phyloP scores from a whole-genome alignment of 495 filamentous ascomycete genomes.

The Talaromyces wortmannii region DNA sequence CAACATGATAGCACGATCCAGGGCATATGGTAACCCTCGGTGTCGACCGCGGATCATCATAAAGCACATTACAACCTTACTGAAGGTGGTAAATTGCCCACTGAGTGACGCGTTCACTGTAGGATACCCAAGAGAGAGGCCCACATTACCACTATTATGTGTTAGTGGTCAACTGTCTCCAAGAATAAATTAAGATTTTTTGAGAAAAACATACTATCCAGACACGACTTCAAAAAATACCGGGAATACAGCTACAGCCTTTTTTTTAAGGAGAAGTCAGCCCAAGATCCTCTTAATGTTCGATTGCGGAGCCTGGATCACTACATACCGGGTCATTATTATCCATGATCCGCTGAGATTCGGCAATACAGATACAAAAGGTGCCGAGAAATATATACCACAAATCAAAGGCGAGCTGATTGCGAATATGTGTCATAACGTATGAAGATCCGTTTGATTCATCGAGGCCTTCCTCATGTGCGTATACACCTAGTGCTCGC shows the following conservation, averaged over 20 bases:
- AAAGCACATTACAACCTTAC: slow-evolving; percentile 78
- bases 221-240: slow-evolving; percentile 82
- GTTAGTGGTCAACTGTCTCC: background rate
- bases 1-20: slow-evolving; percentile 78
- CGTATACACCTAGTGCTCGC: slow-evolving; percentile 61
- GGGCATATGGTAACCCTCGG: slow-evolving; percentile 79
- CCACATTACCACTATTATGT: slow-evolving; percentile 60
- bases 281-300: background rate
- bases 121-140: slow-evolving; percentile 74
- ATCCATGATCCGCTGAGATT: slow-evolving; percentile 42
- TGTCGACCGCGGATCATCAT: slow-evolving; percentile 89
- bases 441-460: slow-evolving; percentile 29
- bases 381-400: slow-evolving; percentile 60
- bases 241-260: slow-evolving; percentile 61
- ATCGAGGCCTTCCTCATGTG: slow-evolving; percentile 26
- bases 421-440: slow-evolving; percentile 48
- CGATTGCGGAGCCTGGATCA: too few relatives aligned
- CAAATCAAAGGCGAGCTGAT: slow-evolving; percentile 56
- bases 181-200: background rate
- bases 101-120: slow-evolving; percentile 64
- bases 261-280: too few relatives aligned
- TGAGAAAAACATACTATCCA: slow-evolving; percentile 47
- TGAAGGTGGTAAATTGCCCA: slow-evolving; percentile 63
- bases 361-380: slow-evolving; percentile 52
- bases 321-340: slow-evolving; percentile 29